These are phyloP conservation scores for Sporothrix curviconia DNA, from an alignment of 2,329 filamentous ascomycete species.

Conservation along the genomic window DNA sequence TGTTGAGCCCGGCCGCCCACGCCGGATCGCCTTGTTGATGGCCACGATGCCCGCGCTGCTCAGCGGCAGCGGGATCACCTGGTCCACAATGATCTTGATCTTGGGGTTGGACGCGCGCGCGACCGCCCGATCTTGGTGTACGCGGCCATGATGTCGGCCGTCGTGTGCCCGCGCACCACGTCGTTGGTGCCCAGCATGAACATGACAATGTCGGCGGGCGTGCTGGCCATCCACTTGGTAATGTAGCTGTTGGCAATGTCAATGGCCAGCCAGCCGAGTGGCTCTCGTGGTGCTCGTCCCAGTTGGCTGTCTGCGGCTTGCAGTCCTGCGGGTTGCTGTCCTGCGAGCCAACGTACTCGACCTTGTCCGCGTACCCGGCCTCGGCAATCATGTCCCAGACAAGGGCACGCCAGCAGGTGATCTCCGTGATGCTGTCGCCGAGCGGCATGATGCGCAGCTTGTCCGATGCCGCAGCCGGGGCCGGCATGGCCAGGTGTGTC, in stretches of 20 bases:
- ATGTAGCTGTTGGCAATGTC: conserved; percentile 38
- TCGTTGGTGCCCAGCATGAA: conserved; percentile 44
- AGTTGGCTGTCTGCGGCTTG: conserved; percentile 27
- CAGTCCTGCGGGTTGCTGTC: conserved; percentile 33
- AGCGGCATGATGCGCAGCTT: conserved; percentile 28
- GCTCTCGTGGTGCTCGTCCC: conserved; percentile 37
- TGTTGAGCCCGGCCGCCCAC: conserved; percentile 32
- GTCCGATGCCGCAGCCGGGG: not conserved
- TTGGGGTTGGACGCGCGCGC: conserved; percentile 33
- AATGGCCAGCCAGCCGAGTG: conserved; percentile 37
- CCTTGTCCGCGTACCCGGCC: conserved; percentile 28
- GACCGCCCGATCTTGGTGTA: conserved; percentile 33
- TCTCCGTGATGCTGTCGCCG: conserved; percentile 40
- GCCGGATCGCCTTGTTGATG: conserved; percentile 22
- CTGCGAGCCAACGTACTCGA: conserved; percentile 38
- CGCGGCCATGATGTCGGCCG: conserved; percentile 31
- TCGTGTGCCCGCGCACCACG: conserved; percentile 26
- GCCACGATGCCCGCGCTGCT: conserved; percentile 22
- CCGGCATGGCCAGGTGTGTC: not conserved
- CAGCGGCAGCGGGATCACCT: conserved; percentile 33
- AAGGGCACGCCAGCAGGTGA: conserved; percentile 38
- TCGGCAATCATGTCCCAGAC: conserved; percentile 35
- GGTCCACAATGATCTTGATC: conserved; percentile 37
- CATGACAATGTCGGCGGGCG: conserved; percentile 36
- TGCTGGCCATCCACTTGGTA: conserved; percentile 31